phyloP scores from a whole-genome alignment of 1,284 basidiomycete species.

The Taiwanofungus camphoratus region DNA sequence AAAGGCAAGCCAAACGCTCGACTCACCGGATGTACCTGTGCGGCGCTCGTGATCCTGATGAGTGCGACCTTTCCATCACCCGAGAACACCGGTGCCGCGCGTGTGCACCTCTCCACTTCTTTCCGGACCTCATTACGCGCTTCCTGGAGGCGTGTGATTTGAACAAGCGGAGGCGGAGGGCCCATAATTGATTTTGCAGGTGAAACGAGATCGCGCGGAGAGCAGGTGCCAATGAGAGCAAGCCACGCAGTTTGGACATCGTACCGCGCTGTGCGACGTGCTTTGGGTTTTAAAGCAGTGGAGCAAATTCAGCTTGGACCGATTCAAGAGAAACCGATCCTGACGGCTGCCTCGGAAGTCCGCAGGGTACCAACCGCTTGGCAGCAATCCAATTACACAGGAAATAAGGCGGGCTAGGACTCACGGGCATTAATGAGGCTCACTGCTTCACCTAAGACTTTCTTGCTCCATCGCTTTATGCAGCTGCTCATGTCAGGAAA shows the following conservation, averaged over 20 bases:
- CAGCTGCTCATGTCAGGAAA: constrained; percentile 26
- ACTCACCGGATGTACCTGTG: constrained; percentile 28
- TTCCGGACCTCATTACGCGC: constrained; percentile 23
- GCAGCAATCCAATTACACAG: background rate
- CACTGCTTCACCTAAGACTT: constrained; percentile 24
- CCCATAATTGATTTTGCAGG: background rate
- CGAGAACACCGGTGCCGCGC: constrained; percentile 24
- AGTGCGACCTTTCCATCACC: constrained; percentile 29
- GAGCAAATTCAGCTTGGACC: too few relatives aligned
- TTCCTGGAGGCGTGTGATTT: constrained; percentile 17
- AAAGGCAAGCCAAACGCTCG: background rate
- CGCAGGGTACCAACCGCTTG: too few relatives aligned
- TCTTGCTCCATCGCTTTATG: constrained; percentile 26
- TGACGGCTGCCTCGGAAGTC: too few relatives aligned
- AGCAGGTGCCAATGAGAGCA: constrained; percentile 17
- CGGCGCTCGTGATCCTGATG: constrained; percentile 25
- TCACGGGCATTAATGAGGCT: constrained; percentile 30
- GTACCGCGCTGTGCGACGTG: constrained; percentile 20
- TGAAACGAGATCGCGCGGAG: constrained; percentile 13
- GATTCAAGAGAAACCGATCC: too few relatives aligned
- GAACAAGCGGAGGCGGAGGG: constrained; percentile 4
- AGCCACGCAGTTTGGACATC: constrained; percentile 23
- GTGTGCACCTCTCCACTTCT: constrained; percentile 25
- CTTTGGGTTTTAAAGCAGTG: constrained; percentile 9
- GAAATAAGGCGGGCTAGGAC: constrained; percentile 3